These are phyloP conservation scores for Suillus fuscotomentosus DNA, from an alignment of 768 basidiomycete genomes.

Conservation along the genomic window DNA sequence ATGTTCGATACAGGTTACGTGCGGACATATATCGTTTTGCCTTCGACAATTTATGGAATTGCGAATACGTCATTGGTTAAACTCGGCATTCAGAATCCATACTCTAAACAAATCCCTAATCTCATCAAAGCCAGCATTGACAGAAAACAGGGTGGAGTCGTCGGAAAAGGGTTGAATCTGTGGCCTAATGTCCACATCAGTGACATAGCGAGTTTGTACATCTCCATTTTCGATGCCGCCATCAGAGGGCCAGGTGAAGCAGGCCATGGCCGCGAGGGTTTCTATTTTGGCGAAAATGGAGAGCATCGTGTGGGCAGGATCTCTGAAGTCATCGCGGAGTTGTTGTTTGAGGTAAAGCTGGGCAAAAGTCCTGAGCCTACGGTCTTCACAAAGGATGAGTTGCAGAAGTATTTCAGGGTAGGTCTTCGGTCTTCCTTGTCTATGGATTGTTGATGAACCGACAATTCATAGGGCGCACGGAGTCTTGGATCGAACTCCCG, in stretches of 20 bases:
- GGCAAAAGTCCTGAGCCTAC: constrained; percentile 41
- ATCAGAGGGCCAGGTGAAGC: constrained; percentile 16
- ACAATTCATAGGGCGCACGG: constrained; percentile 10
- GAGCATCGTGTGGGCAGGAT: constrained; percentile 46
- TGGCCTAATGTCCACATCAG: constrained; percentile 62
- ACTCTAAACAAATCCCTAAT: constrained; percentile 51
- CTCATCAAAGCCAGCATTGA: constrained; percentile 44
- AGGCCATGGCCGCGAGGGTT: constrained; percentile 49
- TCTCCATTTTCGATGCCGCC: constrained; percentile 39
- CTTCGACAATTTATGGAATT: constrained; percentile 59
- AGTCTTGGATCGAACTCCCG: constrained; percentile 19
- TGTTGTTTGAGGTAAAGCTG: constrained; percentile 28
- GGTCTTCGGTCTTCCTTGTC: not conserved
- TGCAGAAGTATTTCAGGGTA: constrained; percentile 17
- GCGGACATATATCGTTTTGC: constrained; percentile 49
- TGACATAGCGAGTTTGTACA: constrained; percentile 45
- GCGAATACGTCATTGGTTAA: constrained; percentile 47
- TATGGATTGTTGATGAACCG: not conserved
- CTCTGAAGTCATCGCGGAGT: constrained; percentile 37
- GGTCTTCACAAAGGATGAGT: constrained; percentile 35
- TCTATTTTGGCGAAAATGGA: constrained; percentile 53
- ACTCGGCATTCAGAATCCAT: constrained; percentile 49
- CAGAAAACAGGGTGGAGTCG: constrained; percentile 50
- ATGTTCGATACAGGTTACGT: constrained; percentile 45
- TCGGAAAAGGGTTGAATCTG: constrained; percentile 56